phyloP scores from a whole-genome alignment of 2,329 filamentous ascomycete genomes.

The Lojkania enalia region DNA sequence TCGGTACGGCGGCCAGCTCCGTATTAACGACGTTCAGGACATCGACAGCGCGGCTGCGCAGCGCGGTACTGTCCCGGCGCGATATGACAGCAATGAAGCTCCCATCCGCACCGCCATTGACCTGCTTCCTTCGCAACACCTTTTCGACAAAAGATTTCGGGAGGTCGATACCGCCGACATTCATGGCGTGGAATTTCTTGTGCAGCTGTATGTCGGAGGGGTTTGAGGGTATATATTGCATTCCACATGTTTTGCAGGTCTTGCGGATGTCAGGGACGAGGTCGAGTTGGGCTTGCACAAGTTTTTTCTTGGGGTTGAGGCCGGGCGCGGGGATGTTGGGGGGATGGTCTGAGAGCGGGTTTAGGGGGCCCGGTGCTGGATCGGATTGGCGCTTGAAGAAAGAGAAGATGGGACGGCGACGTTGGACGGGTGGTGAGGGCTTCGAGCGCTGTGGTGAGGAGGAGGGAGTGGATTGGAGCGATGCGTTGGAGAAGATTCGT shows the following conservation, averaged over 20 bases:
- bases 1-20: slow-evolving; percentile 64
- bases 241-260: slow-evolving; percentile 63
- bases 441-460: slow-evolving; percentile 32
- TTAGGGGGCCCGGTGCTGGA: slow-evolving; percentile 15
- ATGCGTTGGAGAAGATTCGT: slow-evolving; percentile 48
- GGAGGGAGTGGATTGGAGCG: slow-evolving; percentile 30
- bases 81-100: slow-evolving; percentile 63
- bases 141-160: slow-evolving; percentile 60
- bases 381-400: slow-evolving; percentile 45
- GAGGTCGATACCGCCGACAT: slow-evolving; percentile 63
- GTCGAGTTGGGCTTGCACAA: slow-evolving; percentile 65
- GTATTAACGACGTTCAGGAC: slow-evolving; percentile 64
- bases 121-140: slow-evolving; percentile 55
- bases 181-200: slow-evolving; percentile 65
- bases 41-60: slow-evolving; percentile 58
- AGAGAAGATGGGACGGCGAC: slow-evolving; percentile 46
- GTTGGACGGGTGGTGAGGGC: slow-evolving; percentile 18
- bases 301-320: slow-evolving; percentile 33
- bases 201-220: slow-evolving; percentile 65
- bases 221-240: slow-evolving; percentile 68
- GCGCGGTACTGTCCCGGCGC: slow-evolving; percentile 55
- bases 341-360: slow-evolving; percentile 31
- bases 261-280: slow-evolving; percentile 59
- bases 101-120: slow-evolving; percentile 49
- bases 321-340: slow-evolving; percentile 26